Evolutionary conservation across 441 rosid genomes (phyloP), one percentile per base, ranked within the genome.

Genomic region (Erysimum pusillum): DNA sequence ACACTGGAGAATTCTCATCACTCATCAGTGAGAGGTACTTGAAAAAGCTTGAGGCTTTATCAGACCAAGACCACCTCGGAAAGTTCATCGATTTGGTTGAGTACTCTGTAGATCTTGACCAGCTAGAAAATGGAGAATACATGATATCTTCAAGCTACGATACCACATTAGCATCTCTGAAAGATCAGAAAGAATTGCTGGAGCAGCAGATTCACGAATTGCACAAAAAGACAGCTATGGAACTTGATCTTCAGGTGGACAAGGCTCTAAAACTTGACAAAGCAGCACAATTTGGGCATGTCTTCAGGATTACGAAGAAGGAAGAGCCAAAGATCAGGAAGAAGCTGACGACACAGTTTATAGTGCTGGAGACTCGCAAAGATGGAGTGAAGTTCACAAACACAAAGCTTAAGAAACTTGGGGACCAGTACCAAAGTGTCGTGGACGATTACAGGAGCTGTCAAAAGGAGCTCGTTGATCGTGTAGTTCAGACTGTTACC

Each of bases 381-480:
- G 99, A 96, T 79, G 99, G 99, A 58, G 98, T 96, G 70, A 96
- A 96, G 83, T 96, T 96, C 73, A 96, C 99, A 9, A 96, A 89
- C 82, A 87, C 97, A 41, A 96, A 91, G 85, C 98, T 96, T 73
- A 96, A 92, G 79, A 93, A 87, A 81, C 85, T 96, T 63, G 94
- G 97, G 35, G 99, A 93, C 76, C 90, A 84, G 79, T 89, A 87
- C 83, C 99, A 96, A 78, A 91, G 86, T 84, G 84, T 90, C 76
- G 87, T 93, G 42, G 97, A 93, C 17, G 91, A 96, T 51, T 96
- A 96, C 76, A 96, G 77, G 80, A 85, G 69, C 81, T 83, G 85
- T 81, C 99, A 96, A 79, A 92, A 87, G 77, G 92, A 87, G 86
- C 82, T 96, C 1, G 99, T 93, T 49, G 84, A 84, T 76, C 87